Evolutionary conservation across 1,139 yeast genomes (phyloP), one percentile per base, ranked within the genome.

Genomic region (Suhomyces atakaporum): DNA sequence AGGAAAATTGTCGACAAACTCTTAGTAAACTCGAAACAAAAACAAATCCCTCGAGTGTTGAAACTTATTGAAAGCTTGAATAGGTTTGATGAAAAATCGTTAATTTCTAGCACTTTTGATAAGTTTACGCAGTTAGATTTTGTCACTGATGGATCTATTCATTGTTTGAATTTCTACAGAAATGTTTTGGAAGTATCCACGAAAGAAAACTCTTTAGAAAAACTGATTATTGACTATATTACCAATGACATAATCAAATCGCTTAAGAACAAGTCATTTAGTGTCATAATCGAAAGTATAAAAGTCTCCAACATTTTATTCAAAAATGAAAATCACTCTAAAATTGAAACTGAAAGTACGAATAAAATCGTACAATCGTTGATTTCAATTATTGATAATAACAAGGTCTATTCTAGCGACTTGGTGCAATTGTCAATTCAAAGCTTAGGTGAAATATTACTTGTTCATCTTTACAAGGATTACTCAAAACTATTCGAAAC

Each of bases 271-370:
- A 56, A 56, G 29, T 53, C 66, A 1, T 53, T 60, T 51, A 79
- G 76, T 47, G 66, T 77, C 21, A 65, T 79, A 8, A 55, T 68
- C 11, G 83, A 79, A 42, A 74, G 78, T 8, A 59, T 81, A 26
- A 65, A 56, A 30, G 65, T 76, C 2, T 55, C 75, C 8, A 57
- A 60, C 28, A 58, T 59, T 4, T 47, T 76, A 3, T 56, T 73
- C 39, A 52, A 62, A 27, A 44, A 54, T 22, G 44, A 55, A 3
- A 43, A 39, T 35, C 42, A 28, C 4, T 16, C 18, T n/a, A 8
- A n/a, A 18, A 16, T 46, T 31, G 24, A 37, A 5, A 19, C 16
- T 8, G 27, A 27, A 4, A 43, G 37, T 13, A 27, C 58, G 11
- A 40, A 48, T 4, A 42, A 35, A 5, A 55, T 62, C 25, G 55